Evolutionary conservation across 768 basidiomycete species (phyloP), one percentile per base, ranked within the genome.

Genomic region (Hericium coralloides): DNA sequence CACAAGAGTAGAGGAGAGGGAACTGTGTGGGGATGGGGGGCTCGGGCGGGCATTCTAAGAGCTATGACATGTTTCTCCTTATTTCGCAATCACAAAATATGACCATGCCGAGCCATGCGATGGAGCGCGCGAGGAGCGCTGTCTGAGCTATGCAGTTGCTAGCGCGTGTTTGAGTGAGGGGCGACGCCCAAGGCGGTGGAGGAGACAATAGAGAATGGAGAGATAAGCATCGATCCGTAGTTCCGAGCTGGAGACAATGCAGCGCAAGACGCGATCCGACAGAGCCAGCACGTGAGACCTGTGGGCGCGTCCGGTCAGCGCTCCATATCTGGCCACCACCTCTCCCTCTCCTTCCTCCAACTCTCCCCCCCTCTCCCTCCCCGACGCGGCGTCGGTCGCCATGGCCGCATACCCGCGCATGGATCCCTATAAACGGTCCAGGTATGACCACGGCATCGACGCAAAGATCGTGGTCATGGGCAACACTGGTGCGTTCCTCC

Each of bases 391-490:
- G 54, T 38, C 53, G 61, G 56, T 64, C 59, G 58, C 67, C 65
- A 86, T 84, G 84, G 73, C 78, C 63, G 79, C 81, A 64, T 80
- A 81, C 70, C 72, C 76, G 53, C 72, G 70, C 67, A 76, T 83
- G 75, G 84, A 87, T 71, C 84, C 83, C 51, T 87, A 86, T 70
- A 72, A 77, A 53, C 71, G 79, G 69, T 78, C 83, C 68, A 79
- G 83, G 72, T 89, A 84, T 70, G 89, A 91, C 67, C 84, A 85
- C 63, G 88, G 88, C 64, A 79, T 95, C 71, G 92, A 95, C 77
- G 89, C 89, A 70, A 95, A 95, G 82, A 90, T 95, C 70, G 92
- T 95, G 68, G 83, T 95, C 65, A 92, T 94, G 88, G 92, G 89
- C 75, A 92, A 88, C 72, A 77, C 76, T 64, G 81, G 81, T 79